Evolutionary conservation across 2,329 filamentous ascomycete species (phyloP), one percentile per base, ranked within the genome.

Genomic region (Pezizomycotina sp.): DNA sequence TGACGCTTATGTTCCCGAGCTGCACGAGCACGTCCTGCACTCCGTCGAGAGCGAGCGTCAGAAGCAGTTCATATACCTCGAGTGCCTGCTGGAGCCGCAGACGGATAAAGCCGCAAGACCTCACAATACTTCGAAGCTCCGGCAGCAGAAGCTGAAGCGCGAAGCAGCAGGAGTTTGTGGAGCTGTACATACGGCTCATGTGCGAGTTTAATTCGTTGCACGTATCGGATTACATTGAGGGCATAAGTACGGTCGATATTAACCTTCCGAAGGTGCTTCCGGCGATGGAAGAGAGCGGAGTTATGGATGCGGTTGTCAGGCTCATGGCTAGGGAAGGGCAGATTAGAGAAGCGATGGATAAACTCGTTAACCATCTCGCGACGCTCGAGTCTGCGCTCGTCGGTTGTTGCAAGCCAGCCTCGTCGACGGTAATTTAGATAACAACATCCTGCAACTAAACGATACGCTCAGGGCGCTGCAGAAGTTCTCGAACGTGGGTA

Each of bases 271-370:
- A 73, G 34, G 66, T 98, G 1, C 64, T 98, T 5, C 83, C 84
- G 3, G 74, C 75, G 0, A 82, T 98, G 65, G 91, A 98, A 56
- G 71, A 77, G 45, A 83, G 75, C 26, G 84, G 84, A 1, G 80
- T 89, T 4, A 72, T 98, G 28, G 89, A 98, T 60, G 91, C 84
- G 4, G 86, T 83, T 1, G 80, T 98, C 5, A 72, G 92, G 2
- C 64, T 98, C 6, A 77, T 98, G 66, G 81, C 82, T 24, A 71
- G 81, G 40, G 83, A 93, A 53, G 89, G 91, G 0, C 73, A 89
- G 51, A 67, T 86, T 8, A 69, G 71, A 43, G 69, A 77, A 49
- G 89, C 83, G 4, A 92, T 98, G 77, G 67, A 74, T 37, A 72
- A 89, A 30, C 66, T 98, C 14, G 69, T 81, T n/a, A 69, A 66